Evolutionary conservation across 306 rosid species (phyloP), one percentile per base, ranked within the genome.

Genomic region (Quercus robur): DNA sequence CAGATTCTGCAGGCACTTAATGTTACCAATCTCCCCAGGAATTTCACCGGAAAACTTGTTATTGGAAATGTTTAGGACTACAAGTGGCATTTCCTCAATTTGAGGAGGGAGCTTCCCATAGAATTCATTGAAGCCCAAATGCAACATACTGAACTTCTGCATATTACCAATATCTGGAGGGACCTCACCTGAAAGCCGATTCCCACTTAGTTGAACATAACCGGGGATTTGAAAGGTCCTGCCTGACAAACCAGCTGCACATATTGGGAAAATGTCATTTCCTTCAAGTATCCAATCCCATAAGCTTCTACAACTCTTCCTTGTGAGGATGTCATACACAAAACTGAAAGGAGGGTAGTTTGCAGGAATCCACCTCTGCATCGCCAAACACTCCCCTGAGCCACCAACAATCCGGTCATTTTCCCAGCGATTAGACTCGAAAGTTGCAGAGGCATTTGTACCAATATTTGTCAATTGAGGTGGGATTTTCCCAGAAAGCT

Each of bases 351-450:
- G 99, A 82, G 99, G 94, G 83, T 93, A 95, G 76, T 95, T 88
- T 76, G 96, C 99, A 35, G 99, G 99, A 62, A 95, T 85, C 99
- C 99, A 95, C 87, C 98, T 90, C 85, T 1, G 90, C 97, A 95
- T 93, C 23, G 94, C 85, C 52, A 91, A 81, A 73, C 99, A 95
- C 83, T 95, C 99, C 31, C 98, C 94, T 2, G 97, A 90, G 26
- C 93, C 99, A 1, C 88, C 92, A 4, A 77, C 15, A 41, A 90
- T 38, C 66, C 35, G 18, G 7, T 78, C 80, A 18, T 20, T 52
- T 76, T 30, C 44, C 66, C 87, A 75, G 23, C 78, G 63, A 52
- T 85, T 95, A 6, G 5, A 59, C 69, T 93, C 90, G 58, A 95
- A 95, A 21, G 99, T 95, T 8, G 75, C 71, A 33, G 21, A 79